Evolutionary conservation across 108 stramenopile genomes (phyloP).

Genomic region (Cylindrotheca closterium): DNA sequence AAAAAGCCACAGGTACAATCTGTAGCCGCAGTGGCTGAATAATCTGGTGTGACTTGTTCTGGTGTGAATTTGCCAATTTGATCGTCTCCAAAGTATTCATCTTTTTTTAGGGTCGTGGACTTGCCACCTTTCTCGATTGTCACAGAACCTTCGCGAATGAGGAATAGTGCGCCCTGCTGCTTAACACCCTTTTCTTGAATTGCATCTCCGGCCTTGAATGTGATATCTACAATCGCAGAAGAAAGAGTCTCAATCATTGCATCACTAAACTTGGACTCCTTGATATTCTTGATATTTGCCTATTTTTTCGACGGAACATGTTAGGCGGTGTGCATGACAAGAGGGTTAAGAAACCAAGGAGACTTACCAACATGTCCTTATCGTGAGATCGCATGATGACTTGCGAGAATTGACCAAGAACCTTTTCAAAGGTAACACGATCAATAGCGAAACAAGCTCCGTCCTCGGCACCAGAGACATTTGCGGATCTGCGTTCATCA

Average conservation of each 20-base stretch:
- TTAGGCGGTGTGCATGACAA: background rate
- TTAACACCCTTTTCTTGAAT: slow-evolving; percentile 27
- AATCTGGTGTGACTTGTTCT: slow-evolving; percentile 32
- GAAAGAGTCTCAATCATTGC: slow-evolving; percentile 46
- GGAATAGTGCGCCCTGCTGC: slow-evolving; percentile 15
- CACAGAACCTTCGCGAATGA: slow-evolving; percentile 19
- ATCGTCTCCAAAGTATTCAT: slow-evolving; percentile 26
- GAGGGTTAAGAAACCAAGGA: background rate
- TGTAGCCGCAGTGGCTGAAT: slow-evolving; percentile 52
- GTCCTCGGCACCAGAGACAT: slow-evolving; percentile 39
- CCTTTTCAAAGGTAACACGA: slow-evolving; percentile 45
- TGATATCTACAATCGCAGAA: slow-evolving; percentile 30
- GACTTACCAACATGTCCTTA: slow-evolving; percentile 26
- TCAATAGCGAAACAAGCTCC: slow-evolving; percentile 50
- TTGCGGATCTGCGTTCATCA: slow-evolving; percentile 37
- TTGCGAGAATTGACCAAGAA: slow-evolving; percentile 39
- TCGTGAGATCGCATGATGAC: slow-evolving; percentile 37
- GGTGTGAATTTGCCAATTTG: background rate
- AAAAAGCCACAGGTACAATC: slow-evolving; percentile 71
- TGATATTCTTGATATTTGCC: slow-evolving; percentile 7
- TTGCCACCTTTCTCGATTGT: slow-evolving; percentile 5
- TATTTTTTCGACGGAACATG: too few species aligned
- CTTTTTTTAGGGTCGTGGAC: slow-evolving; percentile 11
- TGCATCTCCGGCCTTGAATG: slow-evolving; percentile 54
- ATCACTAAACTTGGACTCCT: slow-evolving; percentile 45